Evolutionary conservation across 192 early-diverging fungal genomes (phyloP).

Genomic region (Entomortierella parvispora): DNA sequence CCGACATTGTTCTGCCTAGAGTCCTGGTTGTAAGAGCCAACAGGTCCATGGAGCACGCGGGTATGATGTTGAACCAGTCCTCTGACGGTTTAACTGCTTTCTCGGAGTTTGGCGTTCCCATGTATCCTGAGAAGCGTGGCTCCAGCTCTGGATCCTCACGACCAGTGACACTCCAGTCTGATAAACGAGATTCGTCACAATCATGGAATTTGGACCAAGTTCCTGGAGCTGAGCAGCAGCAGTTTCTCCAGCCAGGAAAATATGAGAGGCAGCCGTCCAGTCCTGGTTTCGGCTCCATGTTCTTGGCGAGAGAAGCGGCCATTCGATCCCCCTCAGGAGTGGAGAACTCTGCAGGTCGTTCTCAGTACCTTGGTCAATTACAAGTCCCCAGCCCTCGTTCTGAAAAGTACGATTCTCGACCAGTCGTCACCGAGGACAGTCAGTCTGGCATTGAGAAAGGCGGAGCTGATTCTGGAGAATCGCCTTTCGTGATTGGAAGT

Average conservation of each 20-base stretch:
- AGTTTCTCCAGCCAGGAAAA: constrained; percentile 29
- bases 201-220: background rate
- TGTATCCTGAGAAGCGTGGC: constrained; percentile 37
- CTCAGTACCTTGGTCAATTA: constrained; percentile 9
- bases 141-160: constrained; percentile 7
- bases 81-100: constrained; percentile 2
- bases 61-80: constrained; percentile 3
- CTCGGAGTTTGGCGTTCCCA: constrained; percentile 11
- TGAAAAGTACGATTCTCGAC: no score
- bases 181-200: constrained; percentile 17
- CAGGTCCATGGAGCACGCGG: constrained; percentile 25
- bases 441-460: no score
- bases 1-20: constrained; percentile 13
- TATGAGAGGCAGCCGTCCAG: constrained; percentile 39
- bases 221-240: constrained; percentile 8
- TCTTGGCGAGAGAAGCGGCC: constrained; percentile 37
- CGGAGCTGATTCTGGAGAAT: background rate
- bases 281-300: constrained; percentile 51
- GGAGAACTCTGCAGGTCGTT: constrained; percentile 12
- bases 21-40: constrained; percentile 20
- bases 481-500: background rate
- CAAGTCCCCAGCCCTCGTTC: no score
- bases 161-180: constrained; percentile 16
- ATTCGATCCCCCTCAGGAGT: background rate
- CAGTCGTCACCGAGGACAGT: background rate